phyloP scores from a whole-genome alignment of 116 monocot genomes.

The Trichopus zeylanicus region DNA sequence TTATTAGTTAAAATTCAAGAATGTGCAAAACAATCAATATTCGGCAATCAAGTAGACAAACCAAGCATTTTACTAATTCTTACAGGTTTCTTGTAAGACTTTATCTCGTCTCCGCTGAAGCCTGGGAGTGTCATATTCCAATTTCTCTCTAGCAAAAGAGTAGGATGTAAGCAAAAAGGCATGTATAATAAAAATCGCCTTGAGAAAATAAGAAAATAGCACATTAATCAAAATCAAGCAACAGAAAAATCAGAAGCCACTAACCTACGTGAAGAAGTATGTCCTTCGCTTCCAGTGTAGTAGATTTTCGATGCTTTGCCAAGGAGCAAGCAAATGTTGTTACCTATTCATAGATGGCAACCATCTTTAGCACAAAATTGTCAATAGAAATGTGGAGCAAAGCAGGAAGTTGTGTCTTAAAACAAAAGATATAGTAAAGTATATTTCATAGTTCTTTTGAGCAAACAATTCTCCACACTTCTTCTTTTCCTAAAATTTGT shows the following conservation, averaged over 20 bases:
- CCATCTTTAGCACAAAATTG: too few species aligned
- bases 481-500: too few species aligned
- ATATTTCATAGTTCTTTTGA: too few species aligned
- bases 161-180: background rate
- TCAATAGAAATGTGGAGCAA: background rate
- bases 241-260: slow-evolving; percentile 1
- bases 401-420: background rate
- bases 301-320: slow-evolving; percentile 93
- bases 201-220: background rate
- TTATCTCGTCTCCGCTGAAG: slow-evolving; percentile 91
- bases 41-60: background rate
- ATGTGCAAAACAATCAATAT: too few species aligned
- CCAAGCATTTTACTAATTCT: slow-evolving; percentile 8
- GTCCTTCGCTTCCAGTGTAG: slow-evolving; percentile 82
- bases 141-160: slow-evolving; percentile 46
- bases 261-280: slow-evolving; percentile 88
- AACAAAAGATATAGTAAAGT: too few species aligned
- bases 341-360: slow-evolving; percentile 31
- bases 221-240: background rate
- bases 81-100: slow-evolving; percentile 83
- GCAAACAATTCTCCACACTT: too few species aligned
- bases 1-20: too few species aligned
- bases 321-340: slow-evolving; percentile 76
- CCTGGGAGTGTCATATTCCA: slow-evolving; percentile 92
- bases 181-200: background rate